phyloP scores from a whole-genome alignment of 2,329 filamentous ascomycete species.

The Fusarium longipes region DNA sequence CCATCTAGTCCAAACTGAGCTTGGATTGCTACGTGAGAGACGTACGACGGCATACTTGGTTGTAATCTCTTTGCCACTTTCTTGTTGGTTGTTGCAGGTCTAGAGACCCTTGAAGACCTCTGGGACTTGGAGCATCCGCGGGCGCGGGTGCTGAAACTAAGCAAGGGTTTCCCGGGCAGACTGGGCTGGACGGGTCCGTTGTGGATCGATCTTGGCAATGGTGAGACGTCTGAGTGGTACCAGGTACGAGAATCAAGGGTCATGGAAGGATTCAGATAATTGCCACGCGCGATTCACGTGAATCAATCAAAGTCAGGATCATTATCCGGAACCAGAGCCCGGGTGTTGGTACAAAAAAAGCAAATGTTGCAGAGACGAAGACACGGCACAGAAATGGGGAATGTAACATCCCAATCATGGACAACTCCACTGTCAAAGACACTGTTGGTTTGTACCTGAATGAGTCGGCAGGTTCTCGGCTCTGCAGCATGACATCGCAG shows the following conservation, averaged over 20 bases:
- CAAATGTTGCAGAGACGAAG: not conserved
- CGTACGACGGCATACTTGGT: conserved; percentile 3
- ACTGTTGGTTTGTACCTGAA: not conserved
- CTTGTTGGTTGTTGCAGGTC: not conserved
- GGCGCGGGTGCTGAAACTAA: not conserved
- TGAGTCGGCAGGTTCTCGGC: not conserved
- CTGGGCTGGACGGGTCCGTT: conserved; percentile 1
- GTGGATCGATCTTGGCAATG: conserved; percentile 10
- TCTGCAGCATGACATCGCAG: not conserved
- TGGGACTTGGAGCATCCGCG: not conserved
- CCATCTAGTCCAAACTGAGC: not conserved
- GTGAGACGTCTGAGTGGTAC: not conserved
- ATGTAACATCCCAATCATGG: not conserved
- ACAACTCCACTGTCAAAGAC: conserved; percentile 13
- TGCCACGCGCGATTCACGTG: conserved; percentile 9
- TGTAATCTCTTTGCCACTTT: conserved; percentile 4
- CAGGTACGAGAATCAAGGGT: not conserved
- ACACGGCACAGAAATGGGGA: not conserved
- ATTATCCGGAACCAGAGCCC: not conserved
- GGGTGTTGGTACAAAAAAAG: not conserved
- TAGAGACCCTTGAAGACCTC: not conserved
- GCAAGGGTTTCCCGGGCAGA: not conserved
- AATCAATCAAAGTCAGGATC: not conserved
- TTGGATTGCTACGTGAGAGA: not conserved
- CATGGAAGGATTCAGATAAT: no score